Percentiles rank a stretch among this genome's conserved stretches.
These are phyloP conservation scores for Taphrina populina DNA, from an alignment of 1,139 yeast genomes.

Conservation along the genomic window DNA sequence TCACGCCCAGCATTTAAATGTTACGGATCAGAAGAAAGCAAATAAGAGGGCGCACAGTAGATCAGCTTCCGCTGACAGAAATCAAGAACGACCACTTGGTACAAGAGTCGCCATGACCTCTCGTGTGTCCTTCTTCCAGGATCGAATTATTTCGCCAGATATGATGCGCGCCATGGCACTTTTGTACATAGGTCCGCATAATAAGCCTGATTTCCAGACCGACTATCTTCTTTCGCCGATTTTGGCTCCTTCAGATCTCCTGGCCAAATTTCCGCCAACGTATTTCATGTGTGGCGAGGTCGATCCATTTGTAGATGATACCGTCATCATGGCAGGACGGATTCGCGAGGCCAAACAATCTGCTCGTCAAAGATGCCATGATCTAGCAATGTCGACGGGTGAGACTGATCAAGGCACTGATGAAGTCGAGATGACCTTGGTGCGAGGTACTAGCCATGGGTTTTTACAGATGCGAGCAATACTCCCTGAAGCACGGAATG, in stretches of 20 bases:
- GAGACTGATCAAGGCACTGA: constrained; percentile 33
- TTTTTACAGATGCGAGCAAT: constrained; percentile 51
- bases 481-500: constrained; percentile 47
- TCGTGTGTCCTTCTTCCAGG: constrained; percentile 41
- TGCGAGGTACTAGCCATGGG: constrained; percentile 51
- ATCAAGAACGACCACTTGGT: constrained; percentile 17
- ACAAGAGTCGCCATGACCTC: constrained; percentile 41
- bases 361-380: constrained; percentile 36
- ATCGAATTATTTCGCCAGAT: constrained; percentile 41
- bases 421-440: constrained; percentile 44
- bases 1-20: constrained; percentile 3
- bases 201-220: constrained; percentile 40
- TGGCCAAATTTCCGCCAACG: constrained; percentile 41
- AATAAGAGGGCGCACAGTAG: neutral
- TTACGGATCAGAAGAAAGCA: neutral
- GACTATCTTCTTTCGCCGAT: constrained; percentile 41
- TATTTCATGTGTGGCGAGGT: constrained; percentile 42
- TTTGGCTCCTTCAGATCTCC: constrained; percentile 40
- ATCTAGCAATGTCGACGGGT: constrained; percentile 35
- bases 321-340: constrained; percentile 44
- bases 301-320: constrained; percentile 41
- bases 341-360: constrained; percentile 47
- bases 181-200: constrained; percentile 41
- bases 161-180: constrained; percentile 41
- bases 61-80: constrained; percentile 8